Conservation (phyloP, 2,329 filamentous ascomycete species). For the Colletotrichum tabaci region DNA sequence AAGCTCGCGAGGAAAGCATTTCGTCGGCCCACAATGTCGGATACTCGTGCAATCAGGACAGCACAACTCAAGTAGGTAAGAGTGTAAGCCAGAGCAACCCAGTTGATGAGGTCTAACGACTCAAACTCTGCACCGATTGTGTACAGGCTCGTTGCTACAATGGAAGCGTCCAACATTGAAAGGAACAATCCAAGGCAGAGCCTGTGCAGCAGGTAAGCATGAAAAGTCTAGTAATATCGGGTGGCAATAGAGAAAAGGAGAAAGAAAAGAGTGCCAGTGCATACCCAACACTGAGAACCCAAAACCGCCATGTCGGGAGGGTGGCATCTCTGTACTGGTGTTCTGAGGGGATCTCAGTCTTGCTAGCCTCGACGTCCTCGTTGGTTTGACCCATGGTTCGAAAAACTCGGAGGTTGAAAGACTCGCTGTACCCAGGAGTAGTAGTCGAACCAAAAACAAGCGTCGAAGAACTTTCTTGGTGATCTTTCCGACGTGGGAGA, state of each 20-base stretch:
- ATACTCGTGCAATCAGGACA: conserved; percentile 68
- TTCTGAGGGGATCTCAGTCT: conserved; percentile 1
- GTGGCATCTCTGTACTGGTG: conserved; percentile 25
- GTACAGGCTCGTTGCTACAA: conserved; percentile 71
- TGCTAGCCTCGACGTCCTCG: conserved; percentile 20
- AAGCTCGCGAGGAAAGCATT: conserved; percentile 66
- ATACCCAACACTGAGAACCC: conserved; percentile 53
- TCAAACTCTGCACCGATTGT: conserved; percentile 68
- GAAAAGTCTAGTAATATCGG: not conserved
- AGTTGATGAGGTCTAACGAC: conserved; percentile 62
- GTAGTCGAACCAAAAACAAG: not conserved
- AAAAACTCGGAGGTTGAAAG: not conserved
- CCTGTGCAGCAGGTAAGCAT: conserved; percentile 49
- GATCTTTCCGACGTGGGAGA: not conserved
- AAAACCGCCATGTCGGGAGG: conserved; percentile 52
- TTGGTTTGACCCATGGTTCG: conserved; percentile 9
- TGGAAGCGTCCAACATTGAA: conserved; percentile 72
- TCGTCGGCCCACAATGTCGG: conserved; percentile 69
- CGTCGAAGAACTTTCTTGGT: no score
- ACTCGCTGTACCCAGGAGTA: not conserved
- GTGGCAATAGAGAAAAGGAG: no score
- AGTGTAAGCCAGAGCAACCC: conserved; percentile 70
- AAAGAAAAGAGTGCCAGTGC: not conserved
- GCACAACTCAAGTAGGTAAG: conserved; percentile 71
- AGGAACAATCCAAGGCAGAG: conserved; percentile 69